Evolutionary conservation across 306 rosid species (phyloP), one percentile per base, ranked within the genome.

Genomic region (Argentina anserina): DNA sequence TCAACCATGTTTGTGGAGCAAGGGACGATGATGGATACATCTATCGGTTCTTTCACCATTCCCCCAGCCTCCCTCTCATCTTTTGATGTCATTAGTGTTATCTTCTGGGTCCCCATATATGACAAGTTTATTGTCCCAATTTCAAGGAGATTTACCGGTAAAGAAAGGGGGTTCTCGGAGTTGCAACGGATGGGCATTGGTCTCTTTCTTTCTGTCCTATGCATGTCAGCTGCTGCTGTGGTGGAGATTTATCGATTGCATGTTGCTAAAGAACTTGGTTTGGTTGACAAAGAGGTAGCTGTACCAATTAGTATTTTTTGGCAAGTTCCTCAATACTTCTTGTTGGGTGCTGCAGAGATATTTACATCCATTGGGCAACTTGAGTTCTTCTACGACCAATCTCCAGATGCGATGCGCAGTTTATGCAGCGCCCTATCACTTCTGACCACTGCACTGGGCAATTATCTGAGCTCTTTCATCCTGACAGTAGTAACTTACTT

Each of bases 101-200:
- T 94, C 69, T 85, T 94, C 77, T 94, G 97, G 99, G 97, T 89
- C 31, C 99, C 97, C 0, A 68, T 94, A 23, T 94, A 94, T 37
- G 99, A 91, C 79, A 81, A 77, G 67, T 18, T 89, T 45, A 86
- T 94, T 11, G 95, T 94, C 80, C 99, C 97, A 28, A 70, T 94
- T 23, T 95, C 95, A 46, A 86, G 91, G 82, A 89, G 82, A 78
- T 71, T 84, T 66, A 89, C 99, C 1, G 93, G 99, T 67, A 87
- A 89, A 42, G 96, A 83, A 76, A 84, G 90, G 72, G 99, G 97
- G 26, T 94, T 94, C 83, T 86, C 97, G 1, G 99, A 89, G 86
- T 59, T 94, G 86, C 99, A 94, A 67, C 78, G 99, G 36, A 94
- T 91, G 96, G 99, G 99, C 31, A 87, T 94, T n/a, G 98, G 98